Conservation (phyloP, 2,329 filamentous ascomycete genomes). For the Cladophialophora psammophila region DNA sequence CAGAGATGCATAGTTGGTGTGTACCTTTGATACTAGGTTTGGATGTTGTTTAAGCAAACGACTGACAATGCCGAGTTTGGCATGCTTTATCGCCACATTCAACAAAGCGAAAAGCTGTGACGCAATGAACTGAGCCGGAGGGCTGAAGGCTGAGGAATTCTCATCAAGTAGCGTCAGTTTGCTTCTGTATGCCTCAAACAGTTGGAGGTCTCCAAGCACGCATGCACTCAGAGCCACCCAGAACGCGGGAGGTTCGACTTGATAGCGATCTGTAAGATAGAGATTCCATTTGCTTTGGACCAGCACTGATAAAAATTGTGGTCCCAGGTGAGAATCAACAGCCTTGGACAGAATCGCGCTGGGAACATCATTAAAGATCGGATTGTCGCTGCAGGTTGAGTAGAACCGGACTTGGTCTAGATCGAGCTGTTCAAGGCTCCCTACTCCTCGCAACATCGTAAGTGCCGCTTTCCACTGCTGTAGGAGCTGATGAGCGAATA, state of each 20-base stretch:
- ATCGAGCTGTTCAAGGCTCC: slow-evolving; percentile 18
- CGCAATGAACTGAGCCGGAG: background rate
- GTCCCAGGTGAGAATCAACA: slow-evolving; percentile 13
- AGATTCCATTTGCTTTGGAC: background rate
- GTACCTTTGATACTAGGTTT: slow-evolving; percentile 15
- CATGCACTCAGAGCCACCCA: slow-evolving; percentile 28
- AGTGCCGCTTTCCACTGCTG: slow-evolving; percentile 24
- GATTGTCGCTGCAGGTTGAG: slow-evolving; percentile 27
- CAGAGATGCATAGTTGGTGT: slow-evolving; percentile 1
- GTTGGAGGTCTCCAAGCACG: slow-evolving; percentile 20
- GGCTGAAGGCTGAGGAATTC: background rate
- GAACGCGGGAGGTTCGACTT: slow-evolving; percentile 13
- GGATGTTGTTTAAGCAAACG: slow-evolving; percentile 20
- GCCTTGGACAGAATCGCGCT: slow-evolving; percentile 22
- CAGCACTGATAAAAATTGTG: slow-evolving; percentile 11
- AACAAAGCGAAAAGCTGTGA: slow-evolving; percentile 10
- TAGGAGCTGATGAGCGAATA: slow-evolving; percentile 13
- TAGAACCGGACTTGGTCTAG: slow-evolving; percentile 17
- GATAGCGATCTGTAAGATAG: slow-evolving; percentile 2
- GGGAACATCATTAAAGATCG: slow-evolving; percentile 22
- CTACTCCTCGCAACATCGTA: slow-evolving; percentile 19
- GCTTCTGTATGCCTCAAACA: slow-evolving; percentile 18
- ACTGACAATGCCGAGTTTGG: slow-evolving; percentile 16
- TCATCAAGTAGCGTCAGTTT: slow-evolving; percentile 13
- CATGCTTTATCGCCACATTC: slow-evolving; percentile 23